Conservation (phyloP, 495 filamentous ascomycete species). For the Jackrogersella minutella region DNA sequence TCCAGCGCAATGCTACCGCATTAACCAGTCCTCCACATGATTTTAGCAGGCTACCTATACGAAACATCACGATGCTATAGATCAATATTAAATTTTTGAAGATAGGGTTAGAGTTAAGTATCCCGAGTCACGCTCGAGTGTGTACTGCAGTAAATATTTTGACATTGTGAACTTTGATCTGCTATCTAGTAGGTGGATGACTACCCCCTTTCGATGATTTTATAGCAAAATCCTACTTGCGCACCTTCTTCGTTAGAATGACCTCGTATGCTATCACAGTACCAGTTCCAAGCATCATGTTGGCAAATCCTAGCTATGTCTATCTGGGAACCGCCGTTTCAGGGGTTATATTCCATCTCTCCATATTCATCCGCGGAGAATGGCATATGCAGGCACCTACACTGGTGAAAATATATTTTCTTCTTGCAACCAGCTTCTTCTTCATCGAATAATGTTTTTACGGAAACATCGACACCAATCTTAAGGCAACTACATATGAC, state of each 20-base stretch:
- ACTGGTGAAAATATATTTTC: conserved; percentile 15
- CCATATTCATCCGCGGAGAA: conserved; percentile 39
- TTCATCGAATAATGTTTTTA: background rate
- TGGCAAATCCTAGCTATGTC: background rate
- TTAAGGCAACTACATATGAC: background rate
- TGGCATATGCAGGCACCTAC: conserved; percentile 36
- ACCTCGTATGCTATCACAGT: background rate
- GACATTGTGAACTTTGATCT: too few species aligned
- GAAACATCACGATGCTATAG: background rate
- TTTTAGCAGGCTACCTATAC: background rate
- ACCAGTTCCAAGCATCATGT: background rate
- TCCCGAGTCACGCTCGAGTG: background rate
- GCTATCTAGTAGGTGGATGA: too few species aligned
- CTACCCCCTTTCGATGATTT: too few species aligned
- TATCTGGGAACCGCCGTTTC: background rate
- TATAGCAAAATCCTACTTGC: background rate
- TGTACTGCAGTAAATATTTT: too few species aligned
- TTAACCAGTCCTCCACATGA: background rate
- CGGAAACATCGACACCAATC: background rate
- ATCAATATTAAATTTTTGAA: background rate
- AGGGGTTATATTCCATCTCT: conserved; percentile 17
- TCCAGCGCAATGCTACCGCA: background rate
- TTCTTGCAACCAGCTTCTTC: background rate
- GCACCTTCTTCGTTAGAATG: background rate
- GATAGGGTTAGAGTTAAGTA: background rate